A percentile compares a stretch with the other conserved stretches of the same genome.
These are phyloP conservation scores for Thielaviopsis ethacetica DNA, from an alignment of 2,329 filamentous ascomycete genomes.

Conservation along the genomic window DNA sequence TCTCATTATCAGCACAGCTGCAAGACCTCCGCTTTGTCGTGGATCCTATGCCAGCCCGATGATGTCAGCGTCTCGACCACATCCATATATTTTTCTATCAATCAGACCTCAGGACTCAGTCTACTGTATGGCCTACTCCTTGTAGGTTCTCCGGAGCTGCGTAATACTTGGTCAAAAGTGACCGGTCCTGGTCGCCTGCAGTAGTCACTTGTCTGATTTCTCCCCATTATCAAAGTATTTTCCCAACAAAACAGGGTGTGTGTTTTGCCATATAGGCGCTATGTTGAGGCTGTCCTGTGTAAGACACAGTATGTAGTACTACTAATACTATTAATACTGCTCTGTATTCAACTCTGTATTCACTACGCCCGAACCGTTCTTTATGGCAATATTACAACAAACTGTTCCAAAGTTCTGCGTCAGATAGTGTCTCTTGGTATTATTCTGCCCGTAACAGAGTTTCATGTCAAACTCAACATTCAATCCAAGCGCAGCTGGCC, in stretches of 20 bases:
- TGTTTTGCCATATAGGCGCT: background rate
- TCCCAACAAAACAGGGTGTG: background rate
- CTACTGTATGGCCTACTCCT: too few species aligned
- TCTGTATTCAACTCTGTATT: too few species aligned
- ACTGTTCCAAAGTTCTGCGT: too few species aligned
- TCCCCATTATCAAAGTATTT: background rate
- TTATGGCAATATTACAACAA: too few species aligned
- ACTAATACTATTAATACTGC: too few species aligned
- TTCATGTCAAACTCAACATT: too few species aligned
- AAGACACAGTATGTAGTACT: too few species aligned
- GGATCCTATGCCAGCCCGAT: background rate
- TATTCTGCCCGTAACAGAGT: too few species aligned
- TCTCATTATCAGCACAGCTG: background rate
- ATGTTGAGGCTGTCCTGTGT: too few species aligned
- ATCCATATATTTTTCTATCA: background rate
- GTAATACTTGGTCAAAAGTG: background rate
- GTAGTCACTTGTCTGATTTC: background rate
- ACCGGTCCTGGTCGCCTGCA: background rate
- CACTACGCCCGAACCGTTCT: too few species aligned
- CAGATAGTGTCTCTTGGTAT: too few species aligned
- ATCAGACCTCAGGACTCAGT: background rate
- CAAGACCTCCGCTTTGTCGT: background rate
- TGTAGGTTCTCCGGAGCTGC: too few species aligned
- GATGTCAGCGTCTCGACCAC: background rate
- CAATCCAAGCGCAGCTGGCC: background rate